Evolutionary conservation across 2,329 filamentous ascomycete species (phyloP).

Genomic region (Dendrostoma leiphaemia): DNA sequence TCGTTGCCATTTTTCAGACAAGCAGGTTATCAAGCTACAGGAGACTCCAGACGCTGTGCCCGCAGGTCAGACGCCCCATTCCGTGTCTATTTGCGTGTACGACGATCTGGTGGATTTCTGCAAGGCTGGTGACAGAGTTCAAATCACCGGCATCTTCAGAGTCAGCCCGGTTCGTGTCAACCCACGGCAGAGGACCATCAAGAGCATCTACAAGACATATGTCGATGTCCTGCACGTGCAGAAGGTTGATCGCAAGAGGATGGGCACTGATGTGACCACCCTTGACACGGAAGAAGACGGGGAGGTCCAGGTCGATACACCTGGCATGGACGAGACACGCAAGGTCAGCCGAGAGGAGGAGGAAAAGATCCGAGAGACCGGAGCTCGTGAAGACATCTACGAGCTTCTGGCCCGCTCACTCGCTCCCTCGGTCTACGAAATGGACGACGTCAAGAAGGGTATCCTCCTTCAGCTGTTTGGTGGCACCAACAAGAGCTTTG

Average conservation of each 20-base stretch:
- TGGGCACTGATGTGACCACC: conserved; percentile 88
- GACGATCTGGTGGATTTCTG: conserved; percentile 97
- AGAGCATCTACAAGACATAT: conserved; percentile 97
- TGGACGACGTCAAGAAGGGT: conserved; percentile 98
- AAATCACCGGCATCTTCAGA: conserved; percentile 96
- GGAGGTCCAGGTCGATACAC: conserved; percentile 53
- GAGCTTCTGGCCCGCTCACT: conserved; percentile 87
- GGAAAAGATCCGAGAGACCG: conserved; percentile 79
- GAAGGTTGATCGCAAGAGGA: conserved; percentile 91
- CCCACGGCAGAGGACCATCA: conserved; percentile 85
- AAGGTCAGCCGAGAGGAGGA: conserved; percentile 86
- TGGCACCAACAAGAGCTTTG: conserved; percentile 95
- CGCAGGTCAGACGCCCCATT: conserved; percentile 94
- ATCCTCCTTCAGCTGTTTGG: conserved; percentile 96
- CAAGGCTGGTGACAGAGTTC: conserved; percentile 93
- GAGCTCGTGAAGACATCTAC: conserved; percentile 81
- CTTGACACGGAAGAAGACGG: conserved; percentile 81
- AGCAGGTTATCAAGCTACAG: conserved; percentile 98
- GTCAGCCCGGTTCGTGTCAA: conserved; percentile 93
- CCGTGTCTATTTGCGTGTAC: conserved; percentile 92
- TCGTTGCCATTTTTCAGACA: conserved; percentile 89
- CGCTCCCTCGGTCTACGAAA: conserved; percentile 93
- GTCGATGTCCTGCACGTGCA: conserved; percentile 94
- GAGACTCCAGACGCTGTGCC: conserved; percentile 95
- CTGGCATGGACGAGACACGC: conserved; percentile 78